phyloP scores from a whole-genome alignment of 2,329 filamentous ascomycete genomes.

The Aspergillus tanneri region DNA sequence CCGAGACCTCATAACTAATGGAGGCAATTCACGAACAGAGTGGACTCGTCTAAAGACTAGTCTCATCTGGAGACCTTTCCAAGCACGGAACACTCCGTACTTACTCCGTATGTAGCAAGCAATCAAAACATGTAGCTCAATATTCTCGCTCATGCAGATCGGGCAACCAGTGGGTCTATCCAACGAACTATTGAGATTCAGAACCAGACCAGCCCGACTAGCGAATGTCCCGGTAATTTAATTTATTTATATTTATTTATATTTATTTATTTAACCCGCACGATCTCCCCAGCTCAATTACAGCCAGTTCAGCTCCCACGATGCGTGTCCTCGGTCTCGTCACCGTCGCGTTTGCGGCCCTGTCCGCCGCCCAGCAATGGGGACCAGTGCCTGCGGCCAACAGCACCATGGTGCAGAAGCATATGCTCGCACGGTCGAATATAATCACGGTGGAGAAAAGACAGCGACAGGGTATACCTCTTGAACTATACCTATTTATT shows the following conservation, averaged over 20 bases:
- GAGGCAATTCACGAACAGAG: neutral
- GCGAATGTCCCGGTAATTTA: too few species aligned
- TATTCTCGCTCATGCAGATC: too few species aligned
- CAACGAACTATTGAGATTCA: neutral
- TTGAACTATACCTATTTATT: fast-evolving
- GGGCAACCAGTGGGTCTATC: too few species aligned
- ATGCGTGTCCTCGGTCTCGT: neutral
- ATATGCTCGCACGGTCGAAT: constrained; percentile 68
- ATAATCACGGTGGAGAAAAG: constrained; percentile 77
- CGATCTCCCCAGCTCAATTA: neutral
- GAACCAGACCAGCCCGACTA: neutral
- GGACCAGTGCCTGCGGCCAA: constrained; percentile 1
- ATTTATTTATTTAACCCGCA: too few species aligned
- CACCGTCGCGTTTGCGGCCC: neutral
- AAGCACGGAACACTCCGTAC: neutral
- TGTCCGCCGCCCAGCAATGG: neutral
- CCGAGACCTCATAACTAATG: neutral
- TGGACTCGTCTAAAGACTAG: too few species aligned
- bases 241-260: too few species aligned
- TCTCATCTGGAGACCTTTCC: too few species aligned
- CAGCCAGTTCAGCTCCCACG: neutral
- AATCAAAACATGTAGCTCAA: neutral
- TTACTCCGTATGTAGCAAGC: neutral
- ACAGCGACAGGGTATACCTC: constrained; percentile 65
- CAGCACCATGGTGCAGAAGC: constrained; percentile 55